These are phyloP conservation scores for Penicillium maclennaniae DNA, from an alignment of 495 filamentous ascomycete genomes.

Conservation along the genomic window DNA sequence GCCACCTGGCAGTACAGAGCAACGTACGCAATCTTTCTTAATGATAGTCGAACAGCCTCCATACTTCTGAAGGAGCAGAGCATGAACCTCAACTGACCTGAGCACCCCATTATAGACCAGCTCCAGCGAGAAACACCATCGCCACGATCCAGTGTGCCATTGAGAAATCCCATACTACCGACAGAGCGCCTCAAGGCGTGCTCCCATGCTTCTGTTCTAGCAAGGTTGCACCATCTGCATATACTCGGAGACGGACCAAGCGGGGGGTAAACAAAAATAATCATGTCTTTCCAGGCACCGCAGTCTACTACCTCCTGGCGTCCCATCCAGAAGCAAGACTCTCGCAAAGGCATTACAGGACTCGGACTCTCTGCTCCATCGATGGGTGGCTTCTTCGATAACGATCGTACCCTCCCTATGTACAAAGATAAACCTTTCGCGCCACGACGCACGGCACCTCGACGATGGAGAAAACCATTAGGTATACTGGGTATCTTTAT, in stretches of 20 bases:
- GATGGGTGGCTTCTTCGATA: constrained; percentile 51
- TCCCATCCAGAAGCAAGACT: constrained; percentile 45
- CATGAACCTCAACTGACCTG: not conserved
- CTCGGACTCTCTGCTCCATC: constrained; percentile 33
- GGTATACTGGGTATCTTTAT: constrained; percentile 28
- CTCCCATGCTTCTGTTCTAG: constrained; percentile 13
- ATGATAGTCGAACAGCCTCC: not conserved
- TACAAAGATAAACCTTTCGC: constrained; percentile 94
- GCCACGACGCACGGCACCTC: constrained; percentile 41
- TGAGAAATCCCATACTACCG: not conserved
- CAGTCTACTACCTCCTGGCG: constrained; percentile 4
- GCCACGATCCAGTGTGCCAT: constrained; percentile 3
- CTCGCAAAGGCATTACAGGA: constrained; percentile 33
- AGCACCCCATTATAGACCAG: not conserved
- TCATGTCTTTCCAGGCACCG: constrained; percentile 20
- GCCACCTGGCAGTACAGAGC: not conserved
- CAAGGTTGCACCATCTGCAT: not conserved
- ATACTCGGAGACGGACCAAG: not conserved
- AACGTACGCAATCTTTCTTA: not conserved
- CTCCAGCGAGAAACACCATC: not conserved
- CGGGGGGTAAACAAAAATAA: constrained; percentile 3
- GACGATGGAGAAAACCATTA: constrained; percentile 26
- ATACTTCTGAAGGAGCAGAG: not conserved
- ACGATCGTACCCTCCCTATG: constrained; percentile 71
- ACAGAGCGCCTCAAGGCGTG: not conserved